Evolutionary conservation across 2,329 filamentous ascomycete species (phyloP).

Genomic region (Aspergillus costaricaensis): DNA sequence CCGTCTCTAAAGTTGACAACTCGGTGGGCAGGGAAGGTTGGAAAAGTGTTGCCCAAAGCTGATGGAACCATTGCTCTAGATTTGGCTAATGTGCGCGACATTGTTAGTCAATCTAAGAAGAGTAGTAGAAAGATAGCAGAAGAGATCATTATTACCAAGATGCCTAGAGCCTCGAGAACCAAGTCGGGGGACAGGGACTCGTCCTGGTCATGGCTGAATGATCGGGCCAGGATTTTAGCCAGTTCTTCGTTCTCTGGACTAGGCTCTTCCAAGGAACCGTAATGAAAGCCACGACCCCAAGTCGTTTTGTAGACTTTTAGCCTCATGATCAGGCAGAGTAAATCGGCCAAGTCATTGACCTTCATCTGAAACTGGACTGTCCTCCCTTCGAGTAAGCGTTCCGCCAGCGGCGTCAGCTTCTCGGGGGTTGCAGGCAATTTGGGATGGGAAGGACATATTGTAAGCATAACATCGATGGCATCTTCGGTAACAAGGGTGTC

Average conservation of each 20-base stretch:
- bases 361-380: neutral
- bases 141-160: neutral
- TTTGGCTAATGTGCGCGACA: neutral
- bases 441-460: neutral
- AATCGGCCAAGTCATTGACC: neutral
- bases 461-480: neutral
- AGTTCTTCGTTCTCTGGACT: neutral
- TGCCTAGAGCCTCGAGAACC: neutral
- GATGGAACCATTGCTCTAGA: constrained; percentile 7
- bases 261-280: neutral
- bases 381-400: neutral
- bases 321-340: neutral
- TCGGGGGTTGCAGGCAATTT: neutral
- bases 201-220: neutral
- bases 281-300: neutral
- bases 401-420: neutral
- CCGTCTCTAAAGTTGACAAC: neutral
- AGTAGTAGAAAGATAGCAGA: neutral
- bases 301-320: neutral
- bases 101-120: neutral
- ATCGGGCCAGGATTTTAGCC: neutral
- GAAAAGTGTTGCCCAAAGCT: neutral
- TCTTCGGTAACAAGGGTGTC: neutral
- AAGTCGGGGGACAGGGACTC: neutral
- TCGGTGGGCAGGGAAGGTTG: neutral